Base-by-base conservation (phyloP, 2,329 filamentous ascomycete species). In the Trichophyton benhamiae region DNA sequence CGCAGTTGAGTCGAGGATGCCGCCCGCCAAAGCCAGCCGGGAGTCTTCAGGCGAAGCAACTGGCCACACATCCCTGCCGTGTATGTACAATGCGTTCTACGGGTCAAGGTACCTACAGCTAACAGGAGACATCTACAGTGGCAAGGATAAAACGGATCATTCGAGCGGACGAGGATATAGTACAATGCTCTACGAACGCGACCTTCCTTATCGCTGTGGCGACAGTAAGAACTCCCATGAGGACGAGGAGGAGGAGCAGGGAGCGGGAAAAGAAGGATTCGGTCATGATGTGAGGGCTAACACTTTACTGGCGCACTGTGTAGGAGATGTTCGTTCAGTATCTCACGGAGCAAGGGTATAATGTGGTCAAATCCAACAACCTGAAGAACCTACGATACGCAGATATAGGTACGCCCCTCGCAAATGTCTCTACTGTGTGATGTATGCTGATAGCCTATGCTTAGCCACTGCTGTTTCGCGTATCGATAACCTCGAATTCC, bases 121-220 rank as follows among this genome's bases (percentile, higher is more conserved):
- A 25, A 25, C 30, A n/a, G 15, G 33, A 20, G 11, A 2, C 17
- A 6, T 48, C 3, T 53, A 46, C 68, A 97, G 94, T 97, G 61
- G 89, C 94, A 17, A 85, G 94, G 69, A 89, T 99, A 63, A 96
- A 96, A 77, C 96, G 95, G 77, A 96, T 99, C 72, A 89, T 99
- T 63, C 83, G 85, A 57, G 83, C 90, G 62, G 94, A 99, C 74
- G 85, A 89, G 49, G 92, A 96, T 65, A 88, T 96, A 64, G 80
- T 79, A 65, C 83, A 88, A 71, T 95, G 90, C 74, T 95, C 91
- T 55, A 95, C 91, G 74, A 95, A 95, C 70, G 92, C 92, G 60
- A 88, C 91, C 20, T 97, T 97, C 73, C 86, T 92, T 62, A 95
- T 97, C 69, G 91, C 92, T 1, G 82, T 96, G 63, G 94, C 94